Percentiles rank a stretch among this genome's conserved stretches.
These are phyloP conservation scores for Annulohypoxylon truncatum DNA, from an alignment of 2,329 filamentous ascomycete species.

Conservation along the genomic window DNA sequence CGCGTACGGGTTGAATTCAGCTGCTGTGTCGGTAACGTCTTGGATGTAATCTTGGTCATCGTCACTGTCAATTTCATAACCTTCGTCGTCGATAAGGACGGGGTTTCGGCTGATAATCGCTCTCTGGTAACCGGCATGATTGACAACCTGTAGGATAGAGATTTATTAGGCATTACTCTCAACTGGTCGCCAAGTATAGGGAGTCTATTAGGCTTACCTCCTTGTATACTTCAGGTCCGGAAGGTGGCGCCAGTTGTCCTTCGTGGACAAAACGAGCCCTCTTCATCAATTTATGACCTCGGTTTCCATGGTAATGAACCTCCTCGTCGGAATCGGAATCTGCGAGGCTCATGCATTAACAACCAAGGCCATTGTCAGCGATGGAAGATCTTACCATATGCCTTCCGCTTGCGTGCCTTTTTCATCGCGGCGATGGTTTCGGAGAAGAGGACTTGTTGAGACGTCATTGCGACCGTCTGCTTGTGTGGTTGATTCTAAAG, in stretches of 20 bases:
- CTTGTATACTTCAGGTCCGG: conserved; percentile 75
- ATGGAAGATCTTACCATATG: conserved; percentile 63
- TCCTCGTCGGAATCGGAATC: conserved; percentile 83
- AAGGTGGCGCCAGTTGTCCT: conserved; percentile 74
- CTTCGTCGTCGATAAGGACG: conserved; percentile 78
- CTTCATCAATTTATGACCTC: conserved; percentile 83
- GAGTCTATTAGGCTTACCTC: conserved; percentile 65
- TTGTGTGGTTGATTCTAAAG: background rate
- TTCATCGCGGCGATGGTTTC: conserved; percentile 77
- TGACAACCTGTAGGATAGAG: conserved; percentile 67
- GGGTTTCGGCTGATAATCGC: conserved; percentile 81
- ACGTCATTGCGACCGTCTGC: conserved; percentile 57
- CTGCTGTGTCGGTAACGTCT: conserved; percentile 70
- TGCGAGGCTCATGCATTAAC: conserved; percentile 53
- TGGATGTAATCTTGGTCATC: conserved; percentile 73
- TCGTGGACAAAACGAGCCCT: conserved; percentile 76
- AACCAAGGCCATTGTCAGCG: conserved; percentile 29
- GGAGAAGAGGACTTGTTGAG: conserved; percentile 71
- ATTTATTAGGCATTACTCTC: conserved; percentile 28
- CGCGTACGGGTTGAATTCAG: conserved; percentile 79
- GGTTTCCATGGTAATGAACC: conserved; percentile 76
- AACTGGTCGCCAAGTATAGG: background rate
- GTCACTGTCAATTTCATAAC: conserved; percentile 79
- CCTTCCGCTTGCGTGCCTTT: conserved; percentile 72
- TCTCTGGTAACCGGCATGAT: conserved; percentile 78